A percentile compares a stretch with the other conserved stretches of the same genome.
phyloP scores from a whole-genome alignment of 257 asterid species.

The Gentiana dahurica region DNA sequence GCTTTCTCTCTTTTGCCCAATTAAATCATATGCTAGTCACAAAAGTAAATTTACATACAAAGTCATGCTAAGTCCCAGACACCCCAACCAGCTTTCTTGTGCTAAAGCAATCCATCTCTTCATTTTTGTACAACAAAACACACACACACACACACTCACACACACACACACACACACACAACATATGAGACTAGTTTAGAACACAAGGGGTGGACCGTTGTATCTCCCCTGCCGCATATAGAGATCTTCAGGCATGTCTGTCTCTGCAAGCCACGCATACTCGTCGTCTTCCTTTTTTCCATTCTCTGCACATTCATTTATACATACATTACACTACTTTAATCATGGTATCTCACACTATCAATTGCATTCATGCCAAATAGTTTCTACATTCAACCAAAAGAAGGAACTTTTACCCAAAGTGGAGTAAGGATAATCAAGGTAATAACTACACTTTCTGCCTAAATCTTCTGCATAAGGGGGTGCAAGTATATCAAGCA shows the following conservation, averaged over 20 bases:
- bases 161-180: no score
- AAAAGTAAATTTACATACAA: not conserved
- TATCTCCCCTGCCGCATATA: slow-evolving; percentile 58
- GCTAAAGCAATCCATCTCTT: not conserved
- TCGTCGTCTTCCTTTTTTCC: slow-evolving; percentile 46
- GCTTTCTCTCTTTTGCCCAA: no score
- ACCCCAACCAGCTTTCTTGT: not conserved
- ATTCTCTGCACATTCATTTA: slow-evolving; percentile 28
- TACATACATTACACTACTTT: not conserved
- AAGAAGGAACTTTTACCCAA: slow-evolving; percentile 35
- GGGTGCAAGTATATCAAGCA: slow-evolving; percentile 92
- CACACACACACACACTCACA: no score
- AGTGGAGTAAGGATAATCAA: slow-evolving; percentile 61
- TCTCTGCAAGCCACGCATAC: slow-evolving; percentile 76
- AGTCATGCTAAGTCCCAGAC: not conserved
- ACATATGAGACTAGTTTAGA: slow-evolving; percentile 6
- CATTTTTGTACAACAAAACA: not conserved
- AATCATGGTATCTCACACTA: no score
- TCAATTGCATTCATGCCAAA: not conserved
- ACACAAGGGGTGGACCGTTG: slow-evolving; percentile 48
- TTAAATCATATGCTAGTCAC: no score
- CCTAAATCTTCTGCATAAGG: slow-evolving; percentile 70
- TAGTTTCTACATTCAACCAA: no score
- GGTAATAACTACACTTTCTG: slow-evolving; percentile 77
- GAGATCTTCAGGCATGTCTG: slow-evolving; percentile 66